Evolutionary conservation across 1,139 yeast species (phyloP), one percentile per base, ranked within the genome.

Genomic region (Protomyces lactucae-debilis): DNA sequence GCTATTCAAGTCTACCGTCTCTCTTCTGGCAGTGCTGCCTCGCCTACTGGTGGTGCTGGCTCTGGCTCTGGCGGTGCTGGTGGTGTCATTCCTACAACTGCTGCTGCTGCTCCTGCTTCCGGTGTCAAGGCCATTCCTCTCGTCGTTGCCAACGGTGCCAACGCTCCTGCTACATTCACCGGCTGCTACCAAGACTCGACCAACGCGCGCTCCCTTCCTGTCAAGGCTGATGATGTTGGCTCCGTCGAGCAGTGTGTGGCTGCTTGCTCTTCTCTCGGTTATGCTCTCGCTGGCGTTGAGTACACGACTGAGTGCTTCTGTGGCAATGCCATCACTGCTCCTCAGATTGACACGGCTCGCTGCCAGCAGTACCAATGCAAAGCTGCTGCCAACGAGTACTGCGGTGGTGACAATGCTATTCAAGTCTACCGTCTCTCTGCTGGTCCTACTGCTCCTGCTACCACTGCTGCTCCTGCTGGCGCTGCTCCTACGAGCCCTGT

Each of bases 1-100:
- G 45, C 57, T 2, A n/a, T 61, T 40, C 48, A 53, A 6, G 65
- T 61, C 28, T 61, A 32, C 54, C 55, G 48, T 37, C 54, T 52
- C 37, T 23, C 64, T n/a, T 40, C 45, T 6, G 57, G 53, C 2
- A 52, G 53, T 39, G 45, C 61, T 21, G 61, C 59, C 40, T 68
- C 61, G 12, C 66, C 69, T 48, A 65, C 65, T 18, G 71, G 72
- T 1, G 71, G 43, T 37, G 43, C 71, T 46, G 68, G 70, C 70
- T 70, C 70, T 60, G 88, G 92, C 70, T 83, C 83, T 55, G 91
- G 82, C 4, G 88, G 91, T 18, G 14, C 21, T 23, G 21, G n/a
- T 12, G 52, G 14, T 16, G 12, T 23, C 23, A 39, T 39, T 12
- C 43, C 43, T 9, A 28, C 32, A 6, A 28, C 32, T 5, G 16